Evolutionary conservation across 2,329 filamentous ascomycete species (phyloP), one percentile per base, ranked within the genome.

Genomic region (Ceratocystis lukuohia): DNA sequence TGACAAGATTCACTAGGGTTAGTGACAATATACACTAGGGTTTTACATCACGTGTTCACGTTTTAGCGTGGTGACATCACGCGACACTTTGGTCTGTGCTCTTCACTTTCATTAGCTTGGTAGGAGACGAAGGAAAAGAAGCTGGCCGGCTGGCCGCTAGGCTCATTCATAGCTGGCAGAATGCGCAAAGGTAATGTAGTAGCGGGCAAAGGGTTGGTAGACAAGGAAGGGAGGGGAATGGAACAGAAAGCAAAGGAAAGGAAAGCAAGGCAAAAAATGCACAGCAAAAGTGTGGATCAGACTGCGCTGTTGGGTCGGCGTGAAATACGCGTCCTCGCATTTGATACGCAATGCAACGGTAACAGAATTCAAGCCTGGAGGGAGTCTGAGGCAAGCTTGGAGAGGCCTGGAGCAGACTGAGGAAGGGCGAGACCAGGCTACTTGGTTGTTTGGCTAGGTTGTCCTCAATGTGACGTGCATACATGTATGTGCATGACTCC

Each of bases 1-100:
- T 53, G 48, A 53, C 48, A 53, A 25, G 48, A 25, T 12, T 1
- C 1, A 3, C 3, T 37, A 37, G 33, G 33, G 33, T 37, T 37
- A 37, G 0, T 1, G 5, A 0, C 33, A 0, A 3, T 0, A 12
- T 7, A 1, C 0, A 12, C 1, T 53, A 53, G 48, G 48, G 48
- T 53, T 53, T 0, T 20, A 3, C 1, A 10, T 10, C 33, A 37
- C 33, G 3, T 37, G 33, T 0, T 10, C 8, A 3, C 8, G 8
- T 3, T 37, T 8, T 10, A 3, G 8, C 7, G 3, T 6, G 33
- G 33, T 37, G 46, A n/a, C 46, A 20, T 8, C n/a, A 50, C 46
- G 22, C n/a, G 46, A 50, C 22, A 7, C 15, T 50, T n/a, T 22
- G 5, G 22, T 8, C 2, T n/a, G 17, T 50, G 33, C 46, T 50